phyloP scores from a whole-genome alignment of 768 basidiomycete genomes.

The Lactarius evosmus region DNA sequence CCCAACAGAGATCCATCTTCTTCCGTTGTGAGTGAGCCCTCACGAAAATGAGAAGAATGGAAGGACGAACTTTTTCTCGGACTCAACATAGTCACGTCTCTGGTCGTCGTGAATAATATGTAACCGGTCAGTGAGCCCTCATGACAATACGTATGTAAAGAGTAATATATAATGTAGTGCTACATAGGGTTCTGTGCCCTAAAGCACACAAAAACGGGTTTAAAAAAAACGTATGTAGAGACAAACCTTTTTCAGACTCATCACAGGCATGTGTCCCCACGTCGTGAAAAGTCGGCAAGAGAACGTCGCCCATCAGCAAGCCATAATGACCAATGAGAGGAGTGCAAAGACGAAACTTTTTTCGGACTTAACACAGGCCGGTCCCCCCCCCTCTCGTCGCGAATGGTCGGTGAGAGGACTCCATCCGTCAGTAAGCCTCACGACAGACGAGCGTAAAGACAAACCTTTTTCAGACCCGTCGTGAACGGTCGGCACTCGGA shows the following conservation, averaged over 20 bases:
- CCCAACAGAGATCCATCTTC: background rate
- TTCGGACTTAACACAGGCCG: background rate
- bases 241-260: constrained; percentile 3
- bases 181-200: no score
- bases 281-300: background rate
- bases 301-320: background rate
- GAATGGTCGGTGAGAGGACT: background rate
- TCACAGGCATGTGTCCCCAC: background rate
- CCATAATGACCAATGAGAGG: background rate
- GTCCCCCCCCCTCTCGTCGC: no score
- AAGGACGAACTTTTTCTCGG: background rate
- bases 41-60: background rate
- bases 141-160: background rate
- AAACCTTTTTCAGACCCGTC: background rate
- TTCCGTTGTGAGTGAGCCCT: background rate
- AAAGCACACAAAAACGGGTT: no score
- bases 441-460: background rate
- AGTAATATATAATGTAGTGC: no score
- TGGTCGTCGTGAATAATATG: background rate
- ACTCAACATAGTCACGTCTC: background rate
- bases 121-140: background rate
- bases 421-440: background rate
- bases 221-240: no score
- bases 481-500: background rate
- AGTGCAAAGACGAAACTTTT: background rate